Conservation (phyloP, 108 stramenopile genomes). For the Cyclotella choctawhatcheeana region DNA sequence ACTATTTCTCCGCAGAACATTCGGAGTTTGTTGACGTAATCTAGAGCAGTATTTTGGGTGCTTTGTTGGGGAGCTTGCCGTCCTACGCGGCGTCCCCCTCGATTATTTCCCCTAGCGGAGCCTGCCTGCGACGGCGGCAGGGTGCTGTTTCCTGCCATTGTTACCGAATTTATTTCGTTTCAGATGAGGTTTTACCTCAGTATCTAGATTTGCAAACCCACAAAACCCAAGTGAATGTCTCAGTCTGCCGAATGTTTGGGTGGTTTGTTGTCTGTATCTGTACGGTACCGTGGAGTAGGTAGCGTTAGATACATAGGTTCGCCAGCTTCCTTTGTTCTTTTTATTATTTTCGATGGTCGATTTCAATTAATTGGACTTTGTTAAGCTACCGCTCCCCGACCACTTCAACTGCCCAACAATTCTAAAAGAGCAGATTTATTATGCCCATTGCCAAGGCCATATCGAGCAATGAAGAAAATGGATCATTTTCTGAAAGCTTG, state of each 20-base stretch:
- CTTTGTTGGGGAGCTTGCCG: not conserved
- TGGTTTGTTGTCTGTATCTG: too few species aligned
- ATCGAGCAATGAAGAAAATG: not conserved
- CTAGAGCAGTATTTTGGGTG: not conserved
- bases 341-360: not conserved
- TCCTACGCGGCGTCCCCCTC: too few species aligned
- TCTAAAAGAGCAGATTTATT: not conserved
- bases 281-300: too few species aligned
- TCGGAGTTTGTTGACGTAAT: slow-evolving; percentile 1
- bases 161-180: too few species aligned
- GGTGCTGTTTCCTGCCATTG: not conserved
- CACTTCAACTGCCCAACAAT: not conserved
- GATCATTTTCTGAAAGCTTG: too few species aligned
- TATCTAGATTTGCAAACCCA: too few species aligned
- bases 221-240: too few species aligned
- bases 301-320: too few species aligned
- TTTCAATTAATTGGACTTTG: not conserved
- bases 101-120: not conserved
- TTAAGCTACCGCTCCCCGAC: not conserved
- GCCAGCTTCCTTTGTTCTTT: too few species aligned
- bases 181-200: too few species aligned
- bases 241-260: too few species aligned
- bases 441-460: slow-evolving; percentile 5
- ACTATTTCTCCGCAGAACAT: slow-evolving; percentile 49
- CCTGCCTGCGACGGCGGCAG: not conserved